Conservation (phyloP, 345 rosid species). For the Ceriops decandra region DNA sequence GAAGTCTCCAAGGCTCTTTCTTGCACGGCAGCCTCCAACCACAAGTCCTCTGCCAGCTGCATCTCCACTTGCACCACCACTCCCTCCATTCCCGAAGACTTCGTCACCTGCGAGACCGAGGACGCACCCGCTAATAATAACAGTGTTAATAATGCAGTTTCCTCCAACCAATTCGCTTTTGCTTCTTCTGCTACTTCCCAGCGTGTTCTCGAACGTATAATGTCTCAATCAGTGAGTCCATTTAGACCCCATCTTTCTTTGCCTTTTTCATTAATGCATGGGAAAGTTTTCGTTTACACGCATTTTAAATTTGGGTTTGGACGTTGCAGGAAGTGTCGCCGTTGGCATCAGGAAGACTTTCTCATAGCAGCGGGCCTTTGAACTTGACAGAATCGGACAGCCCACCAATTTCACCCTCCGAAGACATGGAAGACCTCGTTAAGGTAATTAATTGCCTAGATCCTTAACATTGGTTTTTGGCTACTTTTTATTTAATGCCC, state of each 20-base stretch:
- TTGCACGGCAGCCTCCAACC: slow-evolving; percentile 23
- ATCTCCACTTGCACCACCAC: slow-evolving; percentile 22
- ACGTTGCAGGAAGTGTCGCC: slow-evolving; percentile 81
- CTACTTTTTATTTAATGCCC: not conserved
- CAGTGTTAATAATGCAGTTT: not conserved
- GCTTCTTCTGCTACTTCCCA: slow-evolving; percentile 78
- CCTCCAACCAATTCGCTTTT: slow-evolving; percentile 51
- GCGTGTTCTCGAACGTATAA: slow-evolving; percentile 90
- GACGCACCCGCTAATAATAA: slow-evolving; percentile 2
- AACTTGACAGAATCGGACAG: slow-evolving; percentile 63
- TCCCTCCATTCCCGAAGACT: slow-evolving; percentile 60
- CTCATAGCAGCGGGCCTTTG: slow-evolving; percentile 92
- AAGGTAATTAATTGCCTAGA: slow-evolving; percentile 41
- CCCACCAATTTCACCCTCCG: slow-evolving; percentile 79
- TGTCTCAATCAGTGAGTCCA: slow-evolving; percentile 76
- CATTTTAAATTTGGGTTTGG: not conserved
- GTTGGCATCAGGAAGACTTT: slow-evolving; percentile 85
- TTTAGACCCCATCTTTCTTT: not conserved
- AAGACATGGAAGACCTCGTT: slow-evolving; percentile 86
- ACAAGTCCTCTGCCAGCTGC: slow-evolving; percentile 3
- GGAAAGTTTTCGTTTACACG: not conserved
- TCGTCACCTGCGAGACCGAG: slow-evolving; percentile 25
- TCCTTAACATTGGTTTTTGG: not conserved
- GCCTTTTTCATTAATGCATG: not conserved
- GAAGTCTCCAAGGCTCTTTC: slow-evolving; percentile 73